Percentiles rank a stretch among this genome's conserved stretches.
phyloP scores from a whole-genome alignment of 2,329 filamentous ascomycete species.

The Bisporella sp. region DNA sequence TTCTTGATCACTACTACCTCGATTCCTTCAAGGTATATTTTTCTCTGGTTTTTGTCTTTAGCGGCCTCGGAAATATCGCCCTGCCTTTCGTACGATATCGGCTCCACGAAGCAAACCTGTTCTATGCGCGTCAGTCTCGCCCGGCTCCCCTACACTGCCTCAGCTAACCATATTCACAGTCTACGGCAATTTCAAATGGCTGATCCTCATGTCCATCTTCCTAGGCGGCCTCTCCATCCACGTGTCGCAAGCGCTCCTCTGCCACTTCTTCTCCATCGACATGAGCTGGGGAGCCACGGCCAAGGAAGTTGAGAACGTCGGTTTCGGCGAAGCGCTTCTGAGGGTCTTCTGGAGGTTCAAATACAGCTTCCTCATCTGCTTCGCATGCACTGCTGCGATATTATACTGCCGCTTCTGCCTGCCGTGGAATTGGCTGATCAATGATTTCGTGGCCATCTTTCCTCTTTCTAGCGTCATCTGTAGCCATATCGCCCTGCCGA shows the following conservation, averaged over 20 bases:
- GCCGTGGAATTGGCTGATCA: slow-evolving; percentile 19
- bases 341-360: slow-evolving; percentile 50
- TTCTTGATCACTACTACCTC: slow-evolving; percentile 59
- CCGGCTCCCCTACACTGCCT: background rate
- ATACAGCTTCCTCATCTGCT: slow-evolving; percentile 44
- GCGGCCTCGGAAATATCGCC: slow-evolving; percentile 37
- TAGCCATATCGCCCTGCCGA: slow-evolving; percentile 50
- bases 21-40: slow-evolving; percentile 59
- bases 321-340: slow-evolving; percentile 21
- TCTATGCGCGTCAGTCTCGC: slow-evolving; percentile 25
- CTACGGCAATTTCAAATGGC: slow-evolving; percentile 34
- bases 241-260: slow-evolving; percentile 68
- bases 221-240: slow-evolving; percentile 76
- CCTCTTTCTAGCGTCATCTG: slow-evolving; percentile 45
- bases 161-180: slow-evolving; percentile 1
- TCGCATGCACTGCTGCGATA: slow-evolving; percentile 38
- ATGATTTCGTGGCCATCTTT: slow-evolving; percentile 51
- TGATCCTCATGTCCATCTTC: slow-evolving; percentile 60
- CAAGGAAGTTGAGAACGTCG: slow-evolving; percentile 59
- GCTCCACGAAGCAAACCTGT: slow-evolving; percentile 44
- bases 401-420: slow-evolving; percentile 35
- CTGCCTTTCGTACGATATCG: slow-evolving; percentile 58
- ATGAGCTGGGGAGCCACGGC: slow-evolving; percentile 79
- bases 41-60: slow-evolving; percentile 59
- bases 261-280: slow-evolving; percentile 76